A percentile compares a stretch with the other conserved stretches of the same genome.
phyloP scores from a whole-genome alignment of 441 rosid genomes.

The Francoa sonchifolia region DNA sequence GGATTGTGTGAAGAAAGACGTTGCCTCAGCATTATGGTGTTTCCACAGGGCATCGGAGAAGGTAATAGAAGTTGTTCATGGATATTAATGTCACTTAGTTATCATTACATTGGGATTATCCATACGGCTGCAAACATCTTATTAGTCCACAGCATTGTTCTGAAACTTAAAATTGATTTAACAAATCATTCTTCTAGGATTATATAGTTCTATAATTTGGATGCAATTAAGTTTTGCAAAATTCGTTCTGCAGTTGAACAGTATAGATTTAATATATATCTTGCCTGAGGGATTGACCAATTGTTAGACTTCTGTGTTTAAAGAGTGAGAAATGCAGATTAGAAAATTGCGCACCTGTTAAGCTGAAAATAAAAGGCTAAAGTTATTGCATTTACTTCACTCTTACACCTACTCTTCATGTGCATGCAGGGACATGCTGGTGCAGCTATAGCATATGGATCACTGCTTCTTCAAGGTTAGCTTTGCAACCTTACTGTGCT shows the following conservation, averaged over 20 bases:
- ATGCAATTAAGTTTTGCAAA: not conserved
- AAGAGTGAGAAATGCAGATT: too few relatives aligned
- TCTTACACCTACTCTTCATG: constrained; percentile 2
- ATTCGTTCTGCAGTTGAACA: not conserved
- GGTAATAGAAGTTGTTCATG: constrained; percentile 17
- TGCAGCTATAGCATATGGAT: constrained; percentile 87
- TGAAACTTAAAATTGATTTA: not conserved
- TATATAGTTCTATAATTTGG: not conserved
- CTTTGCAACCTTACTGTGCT: not conserved
- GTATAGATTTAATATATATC: not conserved
- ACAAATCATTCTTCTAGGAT: too few relatives aligned
- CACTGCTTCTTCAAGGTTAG: constrained; percentile 84
- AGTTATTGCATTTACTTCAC: not conserved
- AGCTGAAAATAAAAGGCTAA: not conserved
- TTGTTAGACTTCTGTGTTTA: too few relatives aligned
- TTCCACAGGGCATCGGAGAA: constrained; percentile 86
- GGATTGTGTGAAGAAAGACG: constrained; percentile 82
- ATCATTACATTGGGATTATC: not conserved
- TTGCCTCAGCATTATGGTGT: constrained; percentile 88
- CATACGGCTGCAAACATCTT: not conserved
- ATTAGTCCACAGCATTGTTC: not conserved
- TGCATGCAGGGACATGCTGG: constrained; percentile 72
- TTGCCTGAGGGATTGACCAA: too few relatives aligned
- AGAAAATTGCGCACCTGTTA: too few relatives aligned
- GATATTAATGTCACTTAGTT: not conserved